phyloP scores from a whole-genome alignment of 116 monocot genomes.

The Zostera marina region DNA sequence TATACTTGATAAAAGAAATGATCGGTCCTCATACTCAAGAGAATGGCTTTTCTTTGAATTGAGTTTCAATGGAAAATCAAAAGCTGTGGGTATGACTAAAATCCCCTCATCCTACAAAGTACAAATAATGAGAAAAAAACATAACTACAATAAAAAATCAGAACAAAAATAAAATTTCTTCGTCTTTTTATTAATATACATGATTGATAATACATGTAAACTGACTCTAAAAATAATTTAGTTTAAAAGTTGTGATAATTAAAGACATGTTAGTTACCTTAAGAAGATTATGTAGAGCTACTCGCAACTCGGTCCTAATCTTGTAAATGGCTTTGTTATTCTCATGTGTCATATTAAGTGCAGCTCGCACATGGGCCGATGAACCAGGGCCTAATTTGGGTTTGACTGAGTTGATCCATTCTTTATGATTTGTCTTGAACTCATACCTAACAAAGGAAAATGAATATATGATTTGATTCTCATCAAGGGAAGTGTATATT shows the following conservation, averaged over 20 bases:
- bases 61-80: constrained; percentile 40
- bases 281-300: constrained; percentile 58
- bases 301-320: constrained; percentile 61
- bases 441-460: constrained; percentile 52
- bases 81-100: constrained; percentile 66
- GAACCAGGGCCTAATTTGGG: constrained; percentile 50
- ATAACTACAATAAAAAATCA: not conserved
- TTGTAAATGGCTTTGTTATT: constrained; percentile 74
- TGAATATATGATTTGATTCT: no score
- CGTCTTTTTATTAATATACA: no score
- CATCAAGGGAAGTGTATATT: not conserved
- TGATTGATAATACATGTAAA: no score
- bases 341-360: constrained; percentile 42
- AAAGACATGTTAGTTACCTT: constrained; percentile 36
- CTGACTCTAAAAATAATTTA: no score
- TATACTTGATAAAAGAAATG: constrained; percentile 55
- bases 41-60: constrained; percentile 39
- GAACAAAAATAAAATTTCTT: no score
- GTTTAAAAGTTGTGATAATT: no score
- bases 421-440: constrained; percentile 75
- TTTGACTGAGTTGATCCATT: constrained; percentile 68
- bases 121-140: not conserved
- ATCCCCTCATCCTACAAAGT: constrained; percentile 64
- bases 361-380: constrained; percentile 51
- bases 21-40: constrained; percentile 39